Evolutionary conservation across 2,329 filamentous ascomycete genomes (phyloP), one percentile per base, ranked within the genome.

Genomic region (Apiospora kogelbergensis): DNA sequence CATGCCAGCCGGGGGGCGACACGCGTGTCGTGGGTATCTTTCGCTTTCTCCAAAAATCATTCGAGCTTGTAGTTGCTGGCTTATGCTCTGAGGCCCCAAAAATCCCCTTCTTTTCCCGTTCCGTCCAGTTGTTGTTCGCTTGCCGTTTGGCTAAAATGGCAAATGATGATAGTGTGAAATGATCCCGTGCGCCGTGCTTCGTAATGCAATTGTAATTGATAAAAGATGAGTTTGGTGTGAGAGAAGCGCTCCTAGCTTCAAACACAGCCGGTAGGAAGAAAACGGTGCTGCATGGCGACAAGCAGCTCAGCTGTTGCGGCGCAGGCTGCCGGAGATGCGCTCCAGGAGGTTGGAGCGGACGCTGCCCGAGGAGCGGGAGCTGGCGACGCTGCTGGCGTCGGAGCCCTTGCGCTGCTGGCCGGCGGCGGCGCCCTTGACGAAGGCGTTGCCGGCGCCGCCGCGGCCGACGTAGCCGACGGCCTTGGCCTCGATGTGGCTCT

Each of bases 381-480:
- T 78, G 67, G 71, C 69, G n/a, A 71, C 69, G 67, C 73, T 74
- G 63, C 73, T 75, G 57, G 78, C 78, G 41, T 78, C 75, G 71
- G 77, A 80, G 57, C 65, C 68, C 74, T 78, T 78, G 33, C 69
- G 53, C 22, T 41, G 53, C 22, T 41, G 3, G 67, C 65, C 63
- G 63, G 70, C 40, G 70, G 57, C 6, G 17, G 45, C 40, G 53
- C 68, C 69, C 20, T 72, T 70, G 63, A 72, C 74, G 73, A 80
- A 81, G 72, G 84, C 76, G 81, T 91, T 91, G 71, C 88, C 89
- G 26, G 88, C 88, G 67, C 89, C 89, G 71, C 89, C 89, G 63
- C 89, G 87, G 70, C 89, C 89, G 72, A 90, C 86, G 79, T 89
- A 84, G 80, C 87, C 88, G 26, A 85, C 82, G 67, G 85, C 81